Evolutionary conservation across 148 eudicot species (phyloP), one percentile per base, ranked within the genome.

Genomic region (Chenopodium berlandieri): DNA sequence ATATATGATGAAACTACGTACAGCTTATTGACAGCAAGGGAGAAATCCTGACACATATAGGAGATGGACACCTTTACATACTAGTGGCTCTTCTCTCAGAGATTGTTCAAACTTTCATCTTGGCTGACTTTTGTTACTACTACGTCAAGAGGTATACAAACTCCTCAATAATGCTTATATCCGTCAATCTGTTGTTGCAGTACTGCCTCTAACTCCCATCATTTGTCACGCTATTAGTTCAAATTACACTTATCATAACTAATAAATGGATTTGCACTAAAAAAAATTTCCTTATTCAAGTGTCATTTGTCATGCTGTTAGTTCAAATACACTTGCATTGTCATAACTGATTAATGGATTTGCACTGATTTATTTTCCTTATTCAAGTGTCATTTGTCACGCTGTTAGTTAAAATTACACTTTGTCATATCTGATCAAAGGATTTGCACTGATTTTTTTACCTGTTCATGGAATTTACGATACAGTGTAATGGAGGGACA

Each of bases 41-140:
- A 78, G 71, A 40, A n/a, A 84, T 86, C 81, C 71, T 90, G 32
- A 85, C 78, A 56, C 78, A 88, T 30, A 77, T 88, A 11, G 96
- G 94, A 65, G 72, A 79, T 9, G 96, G 95, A 13, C 86, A 89
- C 75, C 25, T 89, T 3, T 94, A 94, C 91, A 52, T 85, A 20
- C 84, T 90, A 16, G 82, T 88, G 85, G 86, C 87, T 65, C 75
- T 90, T 48, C 78, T 94, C 2, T 77, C 89, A 8, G 97, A 94
- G 83, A 74, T 87, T 7, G 88, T 94, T 81, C 94, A 94, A 75
- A 92, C 98, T 3, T 90, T 90, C 80, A 94, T 94, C 34, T 78
- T 94, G 76, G 94, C 98, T 0, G 98, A 94, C 81, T 94, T 94
- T 54, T 92, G 92, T 80, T 91, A 92, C 86, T 91, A 91, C 80